These are phyloP conservation scores for Neopestalotiopsis clavispora DNA, from an alignment of 2,329 filamentous ascomycete species.

Conservation along the genomic window DNA sequence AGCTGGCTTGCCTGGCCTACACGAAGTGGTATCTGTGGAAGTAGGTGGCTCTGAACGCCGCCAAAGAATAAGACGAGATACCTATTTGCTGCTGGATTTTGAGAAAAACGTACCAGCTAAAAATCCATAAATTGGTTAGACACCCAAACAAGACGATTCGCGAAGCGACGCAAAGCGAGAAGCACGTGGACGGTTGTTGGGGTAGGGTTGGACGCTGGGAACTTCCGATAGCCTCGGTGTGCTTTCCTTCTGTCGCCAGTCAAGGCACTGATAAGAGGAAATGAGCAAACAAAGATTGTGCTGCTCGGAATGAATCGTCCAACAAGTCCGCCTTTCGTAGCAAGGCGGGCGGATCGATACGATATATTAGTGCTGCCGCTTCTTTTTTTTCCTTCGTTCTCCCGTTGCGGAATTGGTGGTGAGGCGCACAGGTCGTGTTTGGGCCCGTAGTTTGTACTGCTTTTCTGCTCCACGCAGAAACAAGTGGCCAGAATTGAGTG, in stretches of 20 bases:
- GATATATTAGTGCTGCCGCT: not conserved
- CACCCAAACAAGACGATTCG: conserved; percentile 1
- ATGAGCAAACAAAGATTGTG: conserved; percentile 3
- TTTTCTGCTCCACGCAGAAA: not conserved
- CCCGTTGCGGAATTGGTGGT: not conserved
- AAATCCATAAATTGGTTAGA: conserved; percentile 4
- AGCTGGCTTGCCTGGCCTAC: not conserved
- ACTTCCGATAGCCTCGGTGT: not conserved
- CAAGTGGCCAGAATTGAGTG: not conserved
- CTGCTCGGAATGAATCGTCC: conserved; percentile 13
- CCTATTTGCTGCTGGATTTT: not conserved
- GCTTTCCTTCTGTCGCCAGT: not conserved
- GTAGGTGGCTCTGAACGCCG: not conserved
- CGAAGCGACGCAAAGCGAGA: conserved; percentile 1
- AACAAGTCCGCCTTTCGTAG: conserved; percentile 16
- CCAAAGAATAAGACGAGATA: conserved; percentile 2
- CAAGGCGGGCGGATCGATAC: conserved; percentile 7
- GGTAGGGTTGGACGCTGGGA: not conserved
- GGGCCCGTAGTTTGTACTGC: not conserved
- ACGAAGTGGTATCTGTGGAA: not conserved
- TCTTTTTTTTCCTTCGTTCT: not conserved
- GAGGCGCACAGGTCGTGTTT: not conserved
- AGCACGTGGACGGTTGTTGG: not conserved
- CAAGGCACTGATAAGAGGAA: not conserved
- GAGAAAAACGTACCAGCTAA: conserved; percentile 3